Evolutionary conservation across 1,139 yeast species (phyloP).

Genomic region (Sugiyamaella paludigena): DNA sequence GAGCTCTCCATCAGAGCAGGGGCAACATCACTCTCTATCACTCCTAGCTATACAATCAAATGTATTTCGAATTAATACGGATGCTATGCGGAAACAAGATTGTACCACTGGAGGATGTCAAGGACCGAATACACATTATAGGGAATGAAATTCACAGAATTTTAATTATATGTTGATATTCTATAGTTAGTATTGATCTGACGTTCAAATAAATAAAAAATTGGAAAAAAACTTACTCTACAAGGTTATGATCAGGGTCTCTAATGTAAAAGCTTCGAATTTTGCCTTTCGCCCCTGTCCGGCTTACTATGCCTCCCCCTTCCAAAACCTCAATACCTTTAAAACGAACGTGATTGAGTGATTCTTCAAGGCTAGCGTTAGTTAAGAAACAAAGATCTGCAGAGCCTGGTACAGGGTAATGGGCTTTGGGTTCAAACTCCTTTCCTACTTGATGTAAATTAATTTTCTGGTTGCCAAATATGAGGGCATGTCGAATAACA

Average conservation of each 20-base stretch:
- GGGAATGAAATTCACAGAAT: too few species aligned
- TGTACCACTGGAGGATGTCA: too few species aligned
- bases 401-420: neutral
- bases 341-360: conserved; percentile 1
- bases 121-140: too few species aligned
- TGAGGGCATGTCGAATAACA: neutral
- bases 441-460: conserved; percentile 8
- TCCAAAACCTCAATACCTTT: too few species aligned
- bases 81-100: too few species aligned
- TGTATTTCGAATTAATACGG: too few species aligned
- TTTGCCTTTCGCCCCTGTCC: conserved; percentile 5
- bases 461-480: conserved; percentile 7
- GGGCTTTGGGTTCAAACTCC: conserved; percentile 10
- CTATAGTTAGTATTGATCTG: too few species aligned
- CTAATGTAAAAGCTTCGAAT: conserved; percentile 1
- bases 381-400: conserved; percentile 6
- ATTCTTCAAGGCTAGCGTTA: neutral
- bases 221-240: conserved; percentile 4
- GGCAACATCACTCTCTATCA: too few species aligned
- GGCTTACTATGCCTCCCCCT: neutral
- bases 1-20: too few species aligned
- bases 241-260: conserved; percentile 6
- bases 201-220: too few species aligned
- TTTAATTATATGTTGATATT: too few species aligned
- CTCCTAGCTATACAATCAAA: too few species aligned